Base-by-base conservation (phyloP, 106 monocot genomes). In the Dendrobium catenatum region DNA sequence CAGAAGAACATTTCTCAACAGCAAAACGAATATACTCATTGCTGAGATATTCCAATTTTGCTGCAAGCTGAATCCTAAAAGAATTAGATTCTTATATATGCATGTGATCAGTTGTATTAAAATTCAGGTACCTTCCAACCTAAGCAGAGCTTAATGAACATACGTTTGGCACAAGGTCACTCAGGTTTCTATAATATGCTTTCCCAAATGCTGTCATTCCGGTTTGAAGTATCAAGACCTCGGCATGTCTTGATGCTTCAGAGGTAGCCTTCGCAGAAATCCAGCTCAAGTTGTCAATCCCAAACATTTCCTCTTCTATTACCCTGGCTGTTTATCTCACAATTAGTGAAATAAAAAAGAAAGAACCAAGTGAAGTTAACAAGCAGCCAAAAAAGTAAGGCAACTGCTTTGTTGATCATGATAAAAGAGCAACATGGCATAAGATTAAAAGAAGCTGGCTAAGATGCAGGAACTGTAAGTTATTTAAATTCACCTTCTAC, bases 201-300 rank as follows among this genome's bases (percentile, higher is more conserved):
- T 95, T 90, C 18, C 95, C 95, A 88, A 95, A 92, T 82, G 90
- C 95, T 58, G 95, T 92, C 95, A 92, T 90, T 72, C 95, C 95
- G 43, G 95, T 92, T 79, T 88, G 88, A 48, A 95, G 95, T 83
- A 95, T 90, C 80, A 95, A 84, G 77, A 82, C 55, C 73, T 90
- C 90, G 27, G 88, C 81, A 72, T 78, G 86, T 55, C 67, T 85
- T 77, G 94, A 82, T 81, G 94, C 91, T 78, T 88, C 86, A 46
- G 86, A 80, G 46, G 94, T 94, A 51, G 94, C 89, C 81, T 85
- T 94, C 24, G 94, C 91, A 77, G 94, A 95, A 68, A 95, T 95
- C 95, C 95, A 95, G 55, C 92, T 90, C 80, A 95, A 73, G 68
- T 95, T 95, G 33, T 95, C 92, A 70, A 92, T 76, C 29, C 95